Evolutionary conservation across 768 basidiomycete genomes (phyloP), one percentile per base, ranked within the genome.

Genomic region (Trametes punicea): DNA sequence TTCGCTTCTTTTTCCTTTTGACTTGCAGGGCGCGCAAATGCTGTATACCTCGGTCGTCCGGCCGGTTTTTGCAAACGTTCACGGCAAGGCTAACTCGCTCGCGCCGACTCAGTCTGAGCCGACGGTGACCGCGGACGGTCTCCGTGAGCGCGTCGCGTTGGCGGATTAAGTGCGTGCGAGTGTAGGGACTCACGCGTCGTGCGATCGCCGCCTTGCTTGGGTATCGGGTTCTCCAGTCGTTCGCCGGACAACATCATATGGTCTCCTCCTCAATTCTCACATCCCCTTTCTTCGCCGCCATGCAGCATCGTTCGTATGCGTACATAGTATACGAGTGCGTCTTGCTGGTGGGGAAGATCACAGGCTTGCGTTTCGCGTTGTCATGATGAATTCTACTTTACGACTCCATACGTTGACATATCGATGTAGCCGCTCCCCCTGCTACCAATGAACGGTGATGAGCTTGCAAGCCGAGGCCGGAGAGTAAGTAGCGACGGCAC

Each of bases 21-120:
- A 20, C 16, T 16, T 46, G 56, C 57, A 96, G 87, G 96, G 96
- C 62, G 96, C 96, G 42, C 87, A 91, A 81, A 75, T 77, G 54
- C 77, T 90, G 36, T 96, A 97, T 75, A 71, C 79, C 66, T 77
- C 77, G 64, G 77, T 90, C 55, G 73, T 98, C 70, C 89, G 89
- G 71, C 95, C 93, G 36, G 71, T 93, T 46, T 80, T 97, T 65
- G 75, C 78, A 62, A 88, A 87, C 73, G 69, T 84, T 64, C 76
- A 75, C 59, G 59, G 65, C 45, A 68, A 70, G 53, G 42, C 61
- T 27, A 55, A 50, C 52, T 52, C 56, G 39, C 38, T 54, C 31
- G 49, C 51, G 29, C 55, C 60, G 3, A 72, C 74, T 11, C 73
- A 79, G 34, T 74, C 77, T 26, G 78, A 80, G 55, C 78, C 83